These are phyloP conservation scores for Hondaea fermentalgiana DNA, from an alignment of 108 stramenopile species.

Conservation along the genomic window DNA sequence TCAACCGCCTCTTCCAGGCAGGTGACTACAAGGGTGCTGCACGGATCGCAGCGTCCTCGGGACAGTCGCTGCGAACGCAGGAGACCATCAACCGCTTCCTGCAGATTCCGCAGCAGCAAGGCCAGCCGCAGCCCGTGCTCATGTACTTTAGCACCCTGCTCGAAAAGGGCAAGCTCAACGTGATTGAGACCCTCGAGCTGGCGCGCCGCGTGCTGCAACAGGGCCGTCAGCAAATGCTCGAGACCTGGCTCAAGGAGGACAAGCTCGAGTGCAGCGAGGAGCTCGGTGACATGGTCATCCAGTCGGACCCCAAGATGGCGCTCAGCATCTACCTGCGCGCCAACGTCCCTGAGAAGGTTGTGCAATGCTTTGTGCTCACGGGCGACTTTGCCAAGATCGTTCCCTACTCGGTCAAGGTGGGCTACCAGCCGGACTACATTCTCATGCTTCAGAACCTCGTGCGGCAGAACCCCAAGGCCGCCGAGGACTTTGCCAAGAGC, in stretches of 20 bases:
- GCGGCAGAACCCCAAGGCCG: conserved; percentile 91
- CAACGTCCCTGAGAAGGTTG: conserved; percentile 89
- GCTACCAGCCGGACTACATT: conserved; percentile 90
- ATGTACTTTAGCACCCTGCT: conserved; percentile 95
- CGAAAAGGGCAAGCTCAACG: conserved; percentile 85
- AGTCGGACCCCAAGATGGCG: conserved; percentile 85
- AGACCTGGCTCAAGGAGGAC: conserved; percentile 99
- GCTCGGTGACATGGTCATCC: conserved; percentile 94
- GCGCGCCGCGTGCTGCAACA: conserved; percentile 90
- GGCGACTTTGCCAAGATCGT: conserved; percentile 99
- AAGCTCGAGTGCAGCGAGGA: conserved; percentile 84
- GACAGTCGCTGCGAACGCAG: conserved; percentile 80
- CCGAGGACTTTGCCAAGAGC: conserved; percentile 87
- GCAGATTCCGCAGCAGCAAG: conserved; percentile 89
- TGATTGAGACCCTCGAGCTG: conserved; percentile 93
- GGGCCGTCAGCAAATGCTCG: conserved; percentile 84
- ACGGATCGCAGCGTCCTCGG: conserved; percentile 69
- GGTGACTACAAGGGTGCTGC: conserved; percentile 88
- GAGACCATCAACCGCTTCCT: conserved; percentile 94
- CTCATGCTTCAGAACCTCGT: conserved; percentile 92
- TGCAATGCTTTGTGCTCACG: conserved; percentile 92
- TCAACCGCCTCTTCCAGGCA: conserved; percentile 76
- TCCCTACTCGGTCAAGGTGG: conserved; percentile 86
- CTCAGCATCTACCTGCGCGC: conserved; percentile 89
- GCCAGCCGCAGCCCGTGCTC: conserved; percentile 88